Evolutionary conservation across 495 filamentous ascomycete species (phyloP), one percentile per base, ranked within the genome.

Genomic region (Aspergillus sparsus): DNA sequence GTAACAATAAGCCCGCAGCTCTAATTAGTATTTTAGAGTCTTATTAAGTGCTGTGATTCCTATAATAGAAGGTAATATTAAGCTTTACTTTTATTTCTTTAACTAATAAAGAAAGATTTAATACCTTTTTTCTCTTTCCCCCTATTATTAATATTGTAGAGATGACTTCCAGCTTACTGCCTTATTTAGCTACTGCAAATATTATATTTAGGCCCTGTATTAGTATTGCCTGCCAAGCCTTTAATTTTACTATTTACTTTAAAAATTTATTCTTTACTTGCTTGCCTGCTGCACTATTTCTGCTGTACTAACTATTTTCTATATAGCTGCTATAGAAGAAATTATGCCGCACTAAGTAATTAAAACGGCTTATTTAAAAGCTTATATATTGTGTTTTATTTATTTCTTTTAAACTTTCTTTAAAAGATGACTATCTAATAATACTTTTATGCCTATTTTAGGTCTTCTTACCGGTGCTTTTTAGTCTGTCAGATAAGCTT

Each of bases 161-260:
- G n/a, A n/a, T n/a, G n/a, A n/a, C n/a, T n/a, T n/a, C 37, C 3
- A 41, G 10, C n/a, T 7, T n/a, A n/a, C 10, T 7, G 3, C 3
- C 37, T n/a, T 41, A n/a, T 41, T 11, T n/a, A 7, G 37, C 27
- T n/a, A 13, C 31, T n/a, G 49, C 12, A 32, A 49, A 60, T 12
- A 16, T 7, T 16, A 11, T 34, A 13, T 53, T 60, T 35, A 49
- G 57, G 6, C 57, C 57, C n/a, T 27, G 49, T 16, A 37, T 60
- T 27, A 41, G 21, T 34, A 31, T 18, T 31, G 50, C 37, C 9
- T 60, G 57, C 41, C 57, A 49, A 5, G 12, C 57, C 0, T 60
- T 60, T 41, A 49, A 60, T 37, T 60, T 60, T 34, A 60, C 49
- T 12, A 12, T 60, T 7, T 13, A 31, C 11, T 60, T 60, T 18